A percentile compares a stretch with the other conserved stretches of the same genome.
Conservation (phyloP, 2,329 filamentous ascomycete genomes). For the Apiospora rasikravindrae region DNA sequence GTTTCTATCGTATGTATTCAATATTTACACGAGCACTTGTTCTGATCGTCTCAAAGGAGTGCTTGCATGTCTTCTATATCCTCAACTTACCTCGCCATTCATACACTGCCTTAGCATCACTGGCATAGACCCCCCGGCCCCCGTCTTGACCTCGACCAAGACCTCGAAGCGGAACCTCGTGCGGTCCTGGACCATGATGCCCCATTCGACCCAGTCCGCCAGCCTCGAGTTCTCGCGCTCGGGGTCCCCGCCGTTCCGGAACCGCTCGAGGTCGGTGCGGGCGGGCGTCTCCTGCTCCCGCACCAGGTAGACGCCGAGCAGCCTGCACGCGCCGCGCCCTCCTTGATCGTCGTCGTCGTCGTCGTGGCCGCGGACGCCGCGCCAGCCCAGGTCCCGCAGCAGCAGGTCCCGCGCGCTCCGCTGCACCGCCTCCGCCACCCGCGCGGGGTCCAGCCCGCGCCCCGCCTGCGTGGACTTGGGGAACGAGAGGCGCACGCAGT, state of each 20-base stretch:
- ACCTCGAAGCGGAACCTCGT: not conserved
- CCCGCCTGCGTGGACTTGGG: not conserved
- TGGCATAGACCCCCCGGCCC: not conserved
- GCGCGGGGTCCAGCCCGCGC: not conserved
- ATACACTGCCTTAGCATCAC: no score
- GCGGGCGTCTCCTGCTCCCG: not conserved
- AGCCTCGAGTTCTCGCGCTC: not conserved
- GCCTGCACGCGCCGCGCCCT: not conserved
- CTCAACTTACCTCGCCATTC: not conserved
- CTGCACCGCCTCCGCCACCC: not conserved
- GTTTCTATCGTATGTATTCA: no score
- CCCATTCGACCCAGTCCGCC: not conserved
- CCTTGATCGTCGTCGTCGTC: no score
- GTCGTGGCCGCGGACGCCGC: not conserved
- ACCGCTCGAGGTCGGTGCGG: not conserved
- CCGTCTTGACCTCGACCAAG: not conserved
- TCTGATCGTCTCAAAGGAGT: no score
- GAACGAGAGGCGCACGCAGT: not conserved
- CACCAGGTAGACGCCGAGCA: not conserved
- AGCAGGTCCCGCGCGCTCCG: not conserved
- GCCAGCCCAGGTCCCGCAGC: not conserved
- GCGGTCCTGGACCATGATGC: not conserved
- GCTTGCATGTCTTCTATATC: not conserved
- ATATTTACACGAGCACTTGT: no score
- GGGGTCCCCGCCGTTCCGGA: not conserved